Evolutionary conservation across 2,329 filamentous ascomycete genomes (phyloP).

Genomic region (Exophiala calicioides): DNA sequence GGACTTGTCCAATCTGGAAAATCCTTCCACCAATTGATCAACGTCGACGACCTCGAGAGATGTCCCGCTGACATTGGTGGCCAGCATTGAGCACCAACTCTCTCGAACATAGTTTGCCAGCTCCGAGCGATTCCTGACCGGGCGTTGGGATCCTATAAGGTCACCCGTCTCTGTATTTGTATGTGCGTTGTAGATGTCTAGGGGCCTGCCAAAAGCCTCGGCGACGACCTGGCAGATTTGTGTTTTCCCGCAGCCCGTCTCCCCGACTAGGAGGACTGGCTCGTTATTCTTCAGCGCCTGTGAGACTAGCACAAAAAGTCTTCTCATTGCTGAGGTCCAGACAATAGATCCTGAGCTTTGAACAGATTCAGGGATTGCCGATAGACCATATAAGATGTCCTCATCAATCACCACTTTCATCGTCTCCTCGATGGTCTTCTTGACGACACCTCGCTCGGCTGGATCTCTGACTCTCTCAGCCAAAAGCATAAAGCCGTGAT

Average conservation of each 20-base stretch:
- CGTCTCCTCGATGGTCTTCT: conserved; percentile 81
- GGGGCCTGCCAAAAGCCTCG: conserved; percentile 70
- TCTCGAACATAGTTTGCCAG: conserved; percentile 66
- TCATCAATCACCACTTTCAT: conserved; percentile 85
- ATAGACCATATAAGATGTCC: conserved; percentile 65
- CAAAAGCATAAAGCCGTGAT: conserved; percentile 94
- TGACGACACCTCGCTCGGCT: conserved; percentile 82
- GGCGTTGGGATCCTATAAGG: conserved; percentile 90
- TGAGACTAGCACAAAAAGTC: conserved; percentile 85
- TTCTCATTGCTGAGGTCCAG: conserved; percentile 93
- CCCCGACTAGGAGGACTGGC: conserved; percentile 89
- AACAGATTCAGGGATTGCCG: conserved; percentile 36
- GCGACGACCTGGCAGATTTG: conserved; percentile 92
- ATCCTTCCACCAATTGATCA: conserved; percentile 27
- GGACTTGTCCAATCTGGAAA: conserved; percentile 23
- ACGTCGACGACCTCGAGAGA: conserved; percentile 38
- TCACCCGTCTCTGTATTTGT: conserved; percentile 98
- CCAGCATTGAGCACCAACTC: conserved; percentile 56
- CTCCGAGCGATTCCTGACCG: conserved; percentile 78
- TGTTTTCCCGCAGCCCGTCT: conserved; percentile 97
- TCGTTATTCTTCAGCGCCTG: conserved; percentile 86
- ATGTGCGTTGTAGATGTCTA: conserved; percentile 94
- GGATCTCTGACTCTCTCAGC: conserved; percentile 91
- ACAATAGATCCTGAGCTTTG: conserved; percentile 59
- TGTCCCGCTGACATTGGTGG: conserved; percentile 31